Conservation (phyloP, 305 asterid genomes). For the Plantago coronopus region DNA sequence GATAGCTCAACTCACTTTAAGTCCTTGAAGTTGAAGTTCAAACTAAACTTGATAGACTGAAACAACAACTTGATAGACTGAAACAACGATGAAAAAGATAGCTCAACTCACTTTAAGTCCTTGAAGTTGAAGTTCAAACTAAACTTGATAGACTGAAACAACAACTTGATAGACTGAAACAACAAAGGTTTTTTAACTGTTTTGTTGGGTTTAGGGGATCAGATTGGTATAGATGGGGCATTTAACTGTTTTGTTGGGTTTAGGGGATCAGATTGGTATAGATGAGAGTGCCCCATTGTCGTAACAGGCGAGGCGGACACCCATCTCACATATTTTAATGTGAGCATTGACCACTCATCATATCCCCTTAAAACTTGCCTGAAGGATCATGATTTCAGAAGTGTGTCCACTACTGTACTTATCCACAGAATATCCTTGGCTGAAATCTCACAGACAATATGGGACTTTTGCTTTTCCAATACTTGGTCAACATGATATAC, state of each 20-base stretch:
- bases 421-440: not conserved
- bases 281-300: conserved; percentile 53
- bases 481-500: not conserved
- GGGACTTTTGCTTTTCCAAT: conserved; percentile 26
- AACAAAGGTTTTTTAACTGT: no score
- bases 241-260: not conserved
- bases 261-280: conserved; percentile 61
- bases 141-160: no score
- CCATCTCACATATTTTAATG: conserved; percentile 54
- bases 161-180: no score
- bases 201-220: conserved; percentile 38
- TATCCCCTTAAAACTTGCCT: conserved; percentile 64
- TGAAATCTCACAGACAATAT: conserved; percentile 20
- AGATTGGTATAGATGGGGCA: conserved; percentile 45
- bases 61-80: no score
- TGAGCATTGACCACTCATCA: conserved; percentile 72
- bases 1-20: no score
- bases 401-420: not conserved
- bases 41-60: no score
- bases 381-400: conserved; percentile 35
- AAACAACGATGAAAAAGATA: no score
- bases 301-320: conserved; percentile 69
- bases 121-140: no score
- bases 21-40: no score
- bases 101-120: no score